Percentiles rank a stretch among this genome's conserved stretches.
Evolutionary conservation across 2,329 filamentous ascomycete genomes (phyloP).

Genomic region (Ascochyta koolunga): DNA sequence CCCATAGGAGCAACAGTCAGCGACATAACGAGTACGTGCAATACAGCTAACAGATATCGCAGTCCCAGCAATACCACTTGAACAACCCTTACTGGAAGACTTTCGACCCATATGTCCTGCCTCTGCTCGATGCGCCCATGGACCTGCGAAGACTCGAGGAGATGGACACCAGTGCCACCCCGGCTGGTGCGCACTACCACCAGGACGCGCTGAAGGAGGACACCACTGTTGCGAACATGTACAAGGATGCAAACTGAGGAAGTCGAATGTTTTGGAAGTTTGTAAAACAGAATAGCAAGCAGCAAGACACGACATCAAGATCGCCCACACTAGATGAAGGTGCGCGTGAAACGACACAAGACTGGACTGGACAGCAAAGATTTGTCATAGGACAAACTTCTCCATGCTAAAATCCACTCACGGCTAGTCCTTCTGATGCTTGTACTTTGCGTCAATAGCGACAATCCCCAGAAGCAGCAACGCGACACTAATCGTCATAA

Average conservation of each 20-base stretch:
- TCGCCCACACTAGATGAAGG: no score
- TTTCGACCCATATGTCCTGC: conserved; percentile 75
- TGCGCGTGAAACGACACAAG: no score
- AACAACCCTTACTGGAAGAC: conserved; percentile 76
- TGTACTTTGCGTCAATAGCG: conserved; percentile 2
- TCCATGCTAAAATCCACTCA: no score
- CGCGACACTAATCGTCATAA: neutral
- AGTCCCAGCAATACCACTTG: conserved; percentile 54
- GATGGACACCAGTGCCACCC: conserved; percentile 62
- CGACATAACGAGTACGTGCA: neutral
- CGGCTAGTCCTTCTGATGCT: neutral
- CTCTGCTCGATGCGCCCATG: conserved; percentile 71
- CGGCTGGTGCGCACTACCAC: conserved; percentile 33
- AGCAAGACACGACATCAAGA: no score
- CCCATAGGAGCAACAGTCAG: neutral
- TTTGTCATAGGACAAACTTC: no score
- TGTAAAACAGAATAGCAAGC: no score
- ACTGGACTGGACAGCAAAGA: no score
- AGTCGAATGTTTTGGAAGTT: no score
- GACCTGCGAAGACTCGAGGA: conserved; percentile 72
- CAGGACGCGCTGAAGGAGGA: conserved; percentile 26
- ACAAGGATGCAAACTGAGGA: conserved; percentile 18
- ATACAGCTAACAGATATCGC: neutral
- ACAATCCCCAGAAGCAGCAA: conserved; percentile 5
- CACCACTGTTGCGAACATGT: conserved; percentile 23